Conservation (phyloP, 192 early-diverging fungal genomes). For the Gonapodya prolifera region DNA sequence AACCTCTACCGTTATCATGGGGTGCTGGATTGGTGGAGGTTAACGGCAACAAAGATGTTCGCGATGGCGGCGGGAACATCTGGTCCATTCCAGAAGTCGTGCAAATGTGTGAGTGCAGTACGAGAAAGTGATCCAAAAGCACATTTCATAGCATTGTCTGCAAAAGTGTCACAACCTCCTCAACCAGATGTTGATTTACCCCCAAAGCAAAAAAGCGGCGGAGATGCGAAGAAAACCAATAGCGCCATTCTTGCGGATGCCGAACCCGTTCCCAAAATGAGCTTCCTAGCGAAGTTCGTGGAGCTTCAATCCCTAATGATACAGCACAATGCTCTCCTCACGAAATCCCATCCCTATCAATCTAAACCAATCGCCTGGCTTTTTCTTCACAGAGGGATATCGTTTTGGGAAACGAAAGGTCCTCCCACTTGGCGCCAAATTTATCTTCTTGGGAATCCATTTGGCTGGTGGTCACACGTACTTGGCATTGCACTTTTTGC, state of each 20-base stretch:
- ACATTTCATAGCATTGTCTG: background rate
- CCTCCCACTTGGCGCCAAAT: constrained; percentile 57
- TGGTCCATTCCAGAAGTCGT: background rate
- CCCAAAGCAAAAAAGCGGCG: constrained; percentile 9
- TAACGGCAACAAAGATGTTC: constrained; percentile 79
- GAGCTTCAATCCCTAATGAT: constrained; percentile 88
- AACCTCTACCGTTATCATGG: constrained; percentile 67
- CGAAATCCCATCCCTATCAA: constrained; percentile 86
- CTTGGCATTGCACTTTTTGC: constrained; percentile 46
- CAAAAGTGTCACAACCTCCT: background rate
- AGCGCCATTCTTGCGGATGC: background rate
- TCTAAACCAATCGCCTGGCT: constrained; percentile 82
- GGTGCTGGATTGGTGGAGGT: constrained; percentile 75
- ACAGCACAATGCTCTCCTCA: constrained; percentile 76
- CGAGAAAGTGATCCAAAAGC: too few species aligned
- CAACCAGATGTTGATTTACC: background rate
- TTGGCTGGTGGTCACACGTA: constrained; percentile 69
- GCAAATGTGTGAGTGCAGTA: background rate
- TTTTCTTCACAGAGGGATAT: constrained; percentile 72
- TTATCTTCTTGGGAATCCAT: constrained; percentile 80
- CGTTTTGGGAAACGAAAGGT: constrained; percentile 77
- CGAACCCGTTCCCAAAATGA: background rate
- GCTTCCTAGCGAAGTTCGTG: constrained; percentile 68
- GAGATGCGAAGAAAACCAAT: constrained; percentile 7
- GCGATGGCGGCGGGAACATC: constrained; percentile 23